phyloP scores from a whole-genome alignment of 768 basidiomycete genomes.

The Serendipita sp. region DNA sequence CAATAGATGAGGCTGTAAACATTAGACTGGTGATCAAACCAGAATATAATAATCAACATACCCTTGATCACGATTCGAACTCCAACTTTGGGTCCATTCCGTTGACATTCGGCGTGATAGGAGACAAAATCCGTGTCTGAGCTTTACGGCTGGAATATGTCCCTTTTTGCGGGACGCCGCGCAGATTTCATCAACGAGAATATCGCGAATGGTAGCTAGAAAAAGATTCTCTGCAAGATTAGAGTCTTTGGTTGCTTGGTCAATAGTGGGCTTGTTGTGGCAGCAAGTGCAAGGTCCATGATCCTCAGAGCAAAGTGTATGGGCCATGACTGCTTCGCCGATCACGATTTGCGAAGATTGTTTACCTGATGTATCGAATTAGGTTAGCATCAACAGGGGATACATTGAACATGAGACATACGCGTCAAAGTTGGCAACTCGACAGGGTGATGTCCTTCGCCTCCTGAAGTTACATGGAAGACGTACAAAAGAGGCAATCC shows the following conservation, averaged over 20 bases:
- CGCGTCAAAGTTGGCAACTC: background rate
- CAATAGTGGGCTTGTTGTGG: background rate
- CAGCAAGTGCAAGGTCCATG: constrained; percentile 1
- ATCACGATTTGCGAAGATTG: background rate
- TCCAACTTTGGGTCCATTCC: constrained; percentile 2
- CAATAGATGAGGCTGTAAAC: background rate
- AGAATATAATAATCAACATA: background rate
- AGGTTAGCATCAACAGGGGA: background rate
- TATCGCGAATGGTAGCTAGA: background rate
- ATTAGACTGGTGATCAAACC: background rate
- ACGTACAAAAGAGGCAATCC: background rate
- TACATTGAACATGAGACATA: background rate
- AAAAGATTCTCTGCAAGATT: background rate
- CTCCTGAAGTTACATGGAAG: background rate
- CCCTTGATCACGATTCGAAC: background rate
- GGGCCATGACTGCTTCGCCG: background rate
- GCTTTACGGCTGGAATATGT: background rate
- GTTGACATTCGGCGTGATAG: background rate
- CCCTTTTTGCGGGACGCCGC: background rate
- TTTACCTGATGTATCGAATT: background rate
- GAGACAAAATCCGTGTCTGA: background rate
- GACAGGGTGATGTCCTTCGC: background rate
- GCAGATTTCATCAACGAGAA: constrained; percentile 1
- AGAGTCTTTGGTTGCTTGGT: background rate
- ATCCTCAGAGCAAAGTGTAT: background rate